These are phyloP conservation scores for Nannochloropsis salina DNA, from an alignment of 108 stramenopile species.

Conservation along the genomic window DNA sequence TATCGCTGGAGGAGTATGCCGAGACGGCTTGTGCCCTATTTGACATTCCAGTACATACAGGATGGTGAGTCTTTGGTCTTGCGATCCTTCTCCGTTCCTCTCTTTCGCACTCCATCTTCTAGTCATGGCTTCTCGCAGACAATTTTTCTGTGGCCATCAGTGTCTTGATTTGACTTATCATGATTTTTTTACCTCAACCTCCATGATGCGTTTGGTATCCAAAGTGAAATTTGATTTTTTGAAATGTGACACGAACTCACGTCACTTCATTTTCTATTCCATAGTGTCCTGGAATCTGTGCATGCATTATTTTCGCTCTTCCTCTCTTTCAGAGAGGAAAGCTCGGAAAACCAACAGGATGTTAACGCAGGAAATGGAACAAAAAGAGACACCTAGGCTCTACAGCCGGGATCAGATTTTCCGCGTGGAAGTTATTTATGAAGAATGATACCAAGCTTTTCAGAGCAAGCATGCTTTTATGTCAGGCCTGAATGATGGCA, in stretches of 20 bases:
- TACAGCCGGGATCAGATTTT: too few relatives aligned
- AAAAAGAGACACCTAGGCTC: neutral
- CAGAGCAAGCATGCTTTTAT: too few relatives aligned
- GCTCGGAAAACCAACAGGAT: neutral
- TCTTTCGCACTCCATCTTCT: neutral
- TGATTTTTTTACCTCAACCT: neutral
- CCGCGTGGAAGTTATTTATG: too few relatives aligned
- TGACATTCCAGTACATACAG: constrained; percentile 68
- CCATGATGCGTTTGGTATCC: neutral
- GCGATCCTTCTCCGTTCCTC: neutral
- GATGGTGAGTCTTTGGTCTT: neutral
- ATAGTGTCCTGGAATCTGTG: constrained; percentile 58
- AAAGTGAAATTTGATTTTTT: too few relatives aligned
- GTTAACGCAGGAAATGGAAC: neutral
- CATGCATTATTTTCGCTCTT: constrained; percentile 61
- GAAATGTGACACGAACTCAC: too few relatives aligned
- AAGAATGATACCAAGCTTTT: too few relatives aligned
- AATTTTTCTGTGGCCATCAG: neutral
- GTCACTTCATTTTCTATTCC: neutral
- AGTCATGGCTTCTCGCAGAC: neutral
- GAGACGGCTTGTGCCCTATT: constrained; percentile 63
- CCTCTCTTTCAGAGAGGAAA: constrained; percentile 44
- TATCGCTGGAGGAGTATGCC: constrained; percentile 66
- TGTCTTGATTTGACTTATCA: neutral
- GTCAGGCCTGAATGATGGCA: too few relatives aligned